Evolutionary conservation across 225 moss, liverwort and hornwort species (phyloP).

Genomic region (Pseudisothecium myosuroides): DNA sequence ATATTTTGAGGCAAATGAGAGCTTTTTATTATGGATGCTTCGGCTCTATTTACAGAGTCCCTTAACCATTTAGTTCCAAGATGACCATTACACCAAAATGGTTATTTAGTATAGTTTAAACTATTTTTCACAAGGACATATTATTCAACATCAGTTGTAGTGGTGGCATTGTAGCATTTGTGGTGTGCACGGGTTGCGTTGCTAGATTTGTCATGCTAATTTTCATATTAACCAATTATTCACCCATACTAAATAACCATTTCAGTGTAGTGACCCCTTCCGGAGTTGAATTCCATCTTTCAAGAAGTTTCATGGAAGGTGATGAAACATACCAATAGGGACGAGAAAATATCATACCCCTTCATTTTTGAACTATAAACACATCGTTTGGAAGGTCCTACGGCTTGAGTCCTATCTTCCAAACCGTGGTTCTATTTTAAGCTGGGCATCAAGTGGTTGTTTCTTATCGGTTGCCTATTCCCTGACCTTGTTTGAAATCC

Average conservation of each 20-base stretch:
- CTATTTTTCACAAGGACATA: not conserved
- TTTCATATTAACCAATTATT: not conserved
- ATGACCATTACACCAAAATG: not conserved
- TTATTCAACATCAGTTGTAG: not conserved
- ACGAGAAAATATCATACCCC: not conserved
- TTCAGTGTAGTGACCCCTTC: not conserved
- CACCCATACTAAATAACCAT: not conserved
- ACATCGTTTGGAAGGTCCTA: no score
- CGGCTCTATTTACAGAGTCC: not conserved
- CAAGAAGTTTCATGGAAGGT: not conserved
- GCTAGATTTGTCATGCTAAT: not conserved
- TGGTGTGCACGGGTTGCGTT: not conserved
- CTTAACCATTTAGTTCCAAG: not conserved
- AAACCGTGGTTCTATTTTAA: not conserved
- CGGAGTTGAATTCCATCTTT: not conserved
- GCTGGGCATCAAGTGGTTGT: not conserved
- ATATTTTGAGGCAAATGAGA: not conserved
- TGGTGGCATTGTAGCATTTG: not conserved
- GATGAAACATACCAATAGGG: not conserved
- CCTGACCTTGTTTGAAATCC: not conserved
- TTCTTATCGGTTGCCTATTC: not conserved
- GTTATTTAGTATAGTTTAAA: not conserved
- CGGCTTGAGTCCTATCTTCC: not conserved
- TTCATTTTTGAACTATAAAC: not conserved
- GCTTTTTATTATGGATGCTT: not conserved